Percentiles rank a stretch among this genome's conserved stretches.
Evolutionary conservation across 163 green algal species (phyloP).

Genomic region (Prototheca wickerhamii): DNA sequence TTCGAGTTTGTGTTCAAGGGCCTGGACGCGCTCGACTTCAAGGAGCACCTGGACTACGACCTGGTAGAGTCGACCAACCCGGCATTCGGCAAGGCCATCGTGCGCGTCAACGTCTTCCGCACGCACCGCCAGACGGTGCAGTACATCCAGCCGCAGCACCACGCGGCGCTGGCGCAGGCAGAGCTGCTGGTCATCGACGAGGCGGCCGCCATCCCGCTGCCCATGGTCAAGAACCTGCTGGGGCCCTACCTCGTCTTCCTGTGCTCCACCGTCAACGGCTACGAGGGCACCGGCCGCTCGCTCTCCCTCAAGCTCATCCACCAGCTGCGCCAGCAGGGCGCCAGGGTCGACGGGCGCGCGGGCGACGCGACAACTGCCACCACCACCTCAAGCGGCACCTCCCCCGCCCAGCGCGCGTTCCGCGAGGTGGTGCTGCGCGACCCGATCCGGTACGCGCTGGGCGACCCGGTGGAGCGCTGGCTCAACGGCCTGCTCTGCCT

Average conservation of each 20-base stretch:
- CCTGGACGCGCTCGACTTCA: slow-evolving; percentile 73
- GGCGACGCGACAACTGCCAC: slow-evolving; percentile 2
- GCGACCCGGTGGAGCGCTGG: slow-evolving; percentile 88
- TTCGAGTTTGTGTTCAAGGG: slow-evolving; percentile 98
- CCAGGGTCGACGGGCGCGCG: slow-evolving; percentile 29
- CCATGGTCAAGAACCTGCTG: slow-evolving; percentile 75
- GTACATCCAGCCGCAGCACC: slow-evolving; percentile 93
- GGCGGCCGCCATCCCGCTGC: slow-evolving; percentile 78
- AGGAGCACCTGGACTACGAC: slow-evolving; percentile 96
- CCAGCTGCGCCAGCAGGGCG: slow-evolving; percentile 68
- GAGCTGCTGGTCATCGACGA: slow-evolving; percentile 98
- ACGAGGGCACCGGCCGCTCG: slow-evolving; percentile 81
- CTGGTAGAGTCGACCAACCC: slow-evolving; percentile 90
- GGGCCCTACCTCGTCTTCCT: slow-evolving; percentile 98
- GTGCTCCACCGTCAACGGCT: slow-evolving; percentile 93
- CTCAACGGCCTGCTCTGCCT: slow-evolving; percentile 91
- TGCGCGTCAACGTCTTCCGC: slow-evolving; percentile 89
- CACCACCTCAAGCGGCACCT: not conserved
- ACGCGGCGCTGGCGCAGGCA: slow-evolving; percentile 68
- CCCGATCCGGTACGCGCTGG: slow-evolving; percentile 88
- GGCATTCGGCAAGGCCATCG: slow-evolving; percentile 76
- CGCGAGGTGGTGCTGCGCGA: slow-evolving; percentile 82
- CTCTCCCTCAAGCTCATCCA: slow-evolving; percentile 93
- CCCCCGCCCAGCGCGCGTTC: slow-evolving; percentile 56
- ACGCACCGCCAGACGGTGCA: slow-evolving; percentile 79